phyloP scores from a whole-genome alignment of 345 rosid species.

The Hirschfeldia incana region DNA sequence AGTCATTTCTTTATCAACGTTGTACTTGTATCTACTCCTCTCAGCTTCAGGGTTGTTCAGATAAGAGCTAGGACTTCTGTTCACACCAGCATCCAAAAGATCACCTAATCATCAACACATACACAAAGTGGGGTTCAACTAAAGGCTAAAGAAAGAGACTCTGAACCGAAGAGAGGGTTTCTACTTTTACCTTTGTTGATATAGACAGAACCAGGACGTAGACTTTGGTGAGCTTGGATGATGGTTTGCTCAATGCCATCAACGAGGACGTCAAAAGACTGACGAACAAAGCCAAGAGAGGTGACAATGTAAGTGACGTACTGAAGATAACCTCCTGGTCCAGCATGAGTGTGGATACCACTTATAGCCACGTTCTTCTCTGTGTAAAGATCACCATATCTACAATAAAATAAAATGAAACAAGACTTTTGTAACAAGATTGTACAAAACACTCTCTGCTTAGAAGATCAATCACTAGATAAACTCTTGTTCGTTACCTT shows the following conservation, averaged over 20 bases:
- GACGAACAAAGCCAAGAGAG: conserved; percentile 92
- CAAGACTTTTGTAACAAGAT: not conserved
- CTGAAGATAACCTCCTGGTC: conserved; percentile 98
- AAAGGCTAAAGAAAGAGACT: not conserved
- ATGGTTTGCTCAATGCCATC: conserved; percentile 92
- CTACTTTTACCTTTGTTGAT: conserved; percentile 67
- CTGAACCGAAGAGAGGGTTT: conserved; percentile 9
- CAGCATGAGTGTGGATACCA: conserved; percentile 96
- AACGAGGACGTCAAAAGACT: conserved; percentile 87
- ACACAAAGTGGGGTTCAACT: not conserved
- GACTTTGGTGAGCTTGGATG: conserved; percentile 83
- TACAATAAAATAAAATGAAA: conserved; percentile 33
- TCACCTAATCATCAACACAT: conserved; percentile 57
- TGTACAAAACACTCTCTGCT: not conserved
- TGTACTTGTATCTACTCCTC: conserved; percentile 69
- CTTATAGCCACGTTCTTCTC: conserved; percentile 93
- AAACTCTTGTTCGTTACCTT: conserved; percentile 5
- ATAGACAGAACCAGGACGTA: conserved; percentile 75
- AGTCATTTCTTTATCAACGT: conserved; percentile 95
- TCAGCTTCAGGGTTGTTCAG: conserved; percentile 85
- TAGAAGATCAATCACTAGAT: not conserved
- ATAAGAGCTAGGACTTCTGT: conserved; percentile 95
- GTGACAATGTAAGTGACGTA: conserved; percentile 78
- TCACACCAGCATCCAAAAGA: conserved; percentile 83
- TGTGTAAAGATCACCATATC: conserved; percentile 87